Evolutionary conservation across 179 eudicot genomes (phyloP), one percentile per base, ranked within the genome.

Genomic region (Patellifolia procumbens): DNA sequence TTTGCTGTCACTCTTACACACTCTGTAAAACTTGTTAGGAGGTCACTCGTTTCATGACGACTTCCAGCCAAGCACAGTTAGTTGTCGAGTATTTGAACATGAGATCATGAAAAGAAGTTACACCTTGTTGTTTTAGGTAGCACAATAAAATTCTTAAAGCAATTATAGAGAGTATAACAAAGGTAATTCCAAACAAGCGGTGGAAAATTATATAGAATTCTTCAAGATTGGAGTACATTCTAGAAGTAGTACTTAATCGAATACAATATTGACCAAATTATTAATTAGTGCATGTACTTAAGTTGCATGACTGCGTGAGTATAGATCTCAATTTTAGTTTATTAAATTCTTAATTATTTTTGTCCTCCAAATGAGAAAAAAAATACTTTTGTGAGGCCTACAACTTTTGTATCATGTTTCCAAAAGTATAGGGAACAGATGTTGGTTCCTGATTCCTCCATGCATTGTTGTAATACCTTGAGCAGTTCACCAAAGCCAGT

Each of bases 401-500:
- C 63, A 28, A 58, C 11, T 11, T 58, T 4, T 22, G 32, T 28
- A 20, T 26, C 13, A 10, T 19, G 10, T 1, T 58, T 34, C 26
- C 63, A 17, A 9, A 46, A 68, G 56, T 26, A 59, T 60, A 55
- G 76, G 55, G 28, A 60, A 73, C 76, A 74, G 68, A 28, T 74
- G 56, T 60, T 74, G 53, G 49, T 55, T 68, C n/a, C n/a, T n/a
- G n/a, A n/a, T n/a, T n/a, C 72, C 39, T 68, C 58, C 72, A 46
- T 68, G 2, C 16, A 68, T 46, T 37, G 7, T 37, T 9, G 58
- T 13, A 32, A 70, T 60, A 46, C 76, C 80, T 70, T 70, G 75
- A 70, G 76, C 76, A 77, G 80, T 70, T 48, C 69, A 77, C 70
- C 42, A 77, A 46, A n/a, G n/a, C n/a, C 66, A 68, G 51, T 32